These are phyloP conservation scores for Lunasporangiospora selenospora DNA, from an alignment of 192 early-diverging fungal species.

Conservation along the genomic window DNA sequence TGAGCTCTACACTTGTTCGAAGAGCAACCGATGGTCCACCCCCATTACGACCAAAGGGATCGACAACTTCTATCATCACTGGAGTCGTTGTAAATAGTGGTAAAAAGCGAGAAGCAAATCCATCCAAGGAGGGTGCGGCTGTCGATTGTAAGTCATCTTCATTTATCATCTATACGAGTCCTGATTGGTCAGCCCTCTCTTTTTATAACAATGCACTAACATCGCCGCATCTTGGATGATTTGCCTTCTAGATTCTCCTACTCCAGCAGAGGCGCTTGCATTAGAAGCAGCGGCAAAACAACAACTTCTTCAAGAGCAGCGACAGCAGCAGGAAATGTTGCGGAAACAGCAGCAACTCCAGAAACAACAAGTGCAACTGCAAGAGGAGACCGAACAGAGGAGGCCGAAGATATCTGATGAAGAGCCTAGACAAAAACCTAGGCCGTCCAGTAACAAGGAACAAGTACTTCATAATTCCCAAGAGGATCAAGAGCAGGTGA, in stretches of 20 bases:
- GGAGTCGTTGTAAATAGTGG: conserved; percentile 41
- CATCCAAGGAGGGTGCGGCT: conserved; percentile 1
- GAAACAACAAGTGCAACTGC: conserved; percentile 16
- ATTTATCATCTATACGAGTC: too few relatives aligned
- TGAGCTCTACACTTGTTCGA: conserved; percentile 25
- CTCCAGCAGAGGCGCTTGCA: conserved; percentile 40
- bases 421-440: too few relatives aligned
- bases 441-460: too few relatives aligned
- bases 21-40: conserved; percentile 33
- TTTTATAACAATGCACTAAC: too few relatives aligned
- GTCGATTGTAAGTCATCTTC: conserved; percentile 26
- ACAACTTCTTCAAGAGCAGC: conserved; percentile 43
- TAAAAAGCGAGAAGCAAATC: conserved; percentile 16
- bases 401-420: too few relatives aligned
- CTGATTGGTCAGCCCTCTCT: too few relatives aligned
- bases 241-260: conserved; percentile 24
- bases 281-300: conserved; percentile 42
- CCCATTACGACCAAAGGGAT: conserved; percentile 40
- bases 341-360: conserved; percentile 19
- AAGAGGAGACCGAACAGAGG: conserved; percentile 17
- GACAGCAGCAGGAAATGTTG: conserved; percentile 22
- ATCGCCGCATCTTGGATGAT: too few relatives aligned
- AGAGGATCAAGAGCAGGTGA: too few relatives aligned
- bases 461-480: too few relatives aligned
- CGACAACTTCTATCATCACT: conserved; percentile 39